phyloP scores from a whole-genome alignment of 805 yeast species.

The Cephaloascus albidus region DNA sequence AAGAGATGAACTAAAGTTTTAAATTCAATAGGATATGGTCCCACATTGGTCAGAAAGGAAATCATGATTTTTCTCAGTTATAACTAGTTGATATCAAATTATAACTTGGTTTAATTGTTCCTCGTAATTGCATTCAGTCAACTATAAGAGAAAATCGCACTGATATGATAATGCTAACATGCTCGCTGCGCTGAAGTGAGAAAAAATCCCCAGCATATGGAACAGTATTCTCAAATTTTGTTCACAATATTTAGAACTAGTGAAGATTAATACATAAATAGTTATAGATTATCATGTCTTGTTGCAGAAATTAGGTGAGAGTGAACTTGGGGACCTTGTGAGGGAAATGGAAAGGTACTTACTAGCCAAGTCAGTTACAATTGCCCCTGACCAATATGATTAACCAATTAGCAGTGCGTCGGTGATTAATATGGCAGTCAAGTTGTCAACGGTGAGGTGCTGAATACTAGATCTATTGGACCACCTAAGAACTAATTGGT shows the following conservation, averaged over 20 bases:
- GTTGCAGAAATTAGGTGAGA: conserved; percentile 49
- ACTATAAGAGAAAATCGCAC: conserved; percentile 67
- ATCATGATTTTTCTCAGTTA: conserved; percentile 68
- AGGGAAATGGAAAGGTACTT: conserved; percentile 56
- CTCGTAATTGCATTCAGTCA: conserved; percentile 82
- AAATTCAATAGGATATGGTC: conserved; percentile 73
- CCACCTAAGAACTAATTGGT: conserved; percentile 15
- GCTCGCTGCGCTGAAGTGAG: conserved; percentile 55
- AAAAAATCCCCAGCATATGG: conserved; percentile 77
- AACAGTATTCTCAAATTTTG: conserved; percentile 69
- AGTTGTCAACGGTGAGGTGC: background rate
- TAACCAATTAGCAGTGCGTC: conserved; percentile 5
- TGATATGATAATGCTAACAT: conserved; percentile 52
- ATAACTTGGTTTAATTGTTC: conserved; percentile 66
- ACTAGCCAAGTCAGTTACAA: conserved; percentile 36
- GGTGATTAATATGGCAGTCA: background rate
- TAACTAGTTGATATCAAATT: conserved; percentile 61
- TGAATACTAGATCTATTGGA: conserved; percentile 6
- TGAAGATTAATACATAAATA: conserved; percentile 59
- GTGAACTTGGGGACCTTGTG: conserved; percentile 58
- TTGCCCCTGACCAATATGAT: conserved; percentile 27
- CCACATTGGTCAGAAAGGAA: conserved; percentile 82
- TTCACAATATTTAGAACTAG: conserved; percentile 75
- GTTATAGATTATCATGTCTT: conserved; percentile 75
- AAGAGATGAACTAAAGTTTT: conserved; percentile 49